Evolutionary conservation across 73 alveolate species (phyloP).

Genomic region (Paramecium pentaurelia): DNA sequence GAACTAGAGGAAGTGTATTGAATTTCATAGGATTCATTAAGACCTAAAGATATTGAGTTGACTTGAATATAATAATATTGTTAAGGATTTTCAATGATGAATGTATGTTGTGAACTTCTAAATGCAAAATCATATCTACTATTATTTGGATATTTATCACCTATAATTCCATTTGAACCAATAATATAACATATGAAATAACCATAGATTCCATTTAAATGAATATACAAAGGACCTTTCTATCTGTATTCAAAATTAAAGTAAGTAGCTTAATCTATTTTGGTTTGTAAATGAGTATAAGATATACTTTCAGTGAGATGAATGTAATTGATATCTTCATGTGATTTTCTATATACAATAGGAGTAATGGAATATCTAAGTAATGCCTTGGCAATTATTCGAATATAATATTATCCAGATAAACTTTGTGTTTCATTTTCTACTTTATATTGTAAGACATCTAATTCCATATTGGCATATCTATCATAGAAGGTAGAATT

Average conservation of each 20-base stretch:
- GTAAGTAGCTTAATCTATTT: not conserved
- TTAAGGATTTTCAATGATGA: not conserved
- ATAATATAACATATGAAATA: not conserved
- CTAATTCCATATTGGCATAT: conserved; percentile 8
- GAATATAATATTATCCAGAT: not conserved
- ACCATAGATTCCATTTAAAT: not conserved
- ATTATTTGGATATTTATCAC: not conserved
- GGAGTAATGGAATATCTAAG: not conserved
- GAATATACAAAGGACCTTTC: not conserved
- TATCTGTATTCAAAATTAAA: not conserved
- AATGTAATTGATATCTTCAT: not conserved
- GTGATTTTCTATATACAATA: not conserved
- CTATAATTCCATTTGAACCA: not conserved
- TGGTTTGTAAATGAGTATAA: not conserved
- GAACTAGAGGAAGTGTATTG: not conserved
- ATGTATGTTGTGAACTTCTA: not conserved
- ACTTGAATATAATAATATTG: not conserved
- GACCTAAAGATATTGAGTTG: not conserved
- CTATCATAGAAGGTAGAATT: not conserved
- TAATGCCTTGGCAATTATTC: not conserved
- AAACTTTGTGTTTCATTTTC: not conserved
- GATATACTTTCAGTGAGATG: not conserved
- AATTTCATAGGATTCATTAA: not conserved
- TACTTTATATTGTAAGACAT: not conserved
- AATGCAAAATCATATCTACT: not conserved